Conservation (phyloP, 2,329 filamentous ascomycete species). For the Amylocarpus encephaloides region DNA sequence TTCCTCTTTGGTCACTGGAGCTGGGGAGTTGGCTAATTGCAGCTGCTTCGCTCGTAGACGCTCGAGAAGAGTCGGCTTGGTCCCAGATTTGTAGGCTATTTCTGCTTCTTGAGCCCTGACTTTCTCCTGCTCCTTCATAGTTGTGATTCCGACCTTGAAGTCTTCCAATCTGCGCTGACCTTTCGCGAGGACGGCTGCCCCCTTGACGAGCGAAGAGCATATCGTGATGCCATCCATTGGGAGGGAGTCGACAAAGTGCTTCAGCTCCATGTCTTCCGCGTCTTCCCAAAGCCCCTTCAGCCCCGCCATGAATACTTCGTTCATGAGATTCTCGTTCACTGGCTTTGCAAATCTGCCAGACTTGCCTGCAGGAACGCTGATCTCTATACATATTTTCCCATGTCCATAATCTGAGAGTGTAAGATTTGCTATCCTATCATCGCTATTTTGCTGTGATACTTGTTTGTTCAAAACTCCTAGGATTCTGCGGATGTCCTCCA, state of each 20-base stretch:
- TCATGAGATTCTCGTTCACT: constrained; percentile 46
- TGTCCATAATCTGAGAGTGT: constrained; percentile 47
- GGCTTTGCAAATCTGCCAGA: constrained; percentile 31
- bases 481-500: constrained; percentile 60
- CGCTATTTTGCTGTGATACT: constrained; percentile 32
- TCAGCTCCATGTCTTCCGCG: constrained; percentile 2
- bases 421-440: constrained; percentile 30
- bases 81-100: constrained; percentile 21
- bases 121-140: constrained; percentile 43
- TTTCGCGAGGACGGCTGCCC: constrained; percentile 53
- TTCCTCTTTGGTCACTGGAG: constrained; percentile 46
- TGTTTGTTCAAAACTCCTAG: constrained; percentile 51
- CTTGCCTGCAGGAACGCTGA: constrained; percentile 26
- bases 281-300: constrained; percentile 41
- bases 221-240: constrained; percentile 48
- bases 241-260: constrained; percentile 47
- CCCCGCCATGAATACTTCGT: constrained; percentile 48
- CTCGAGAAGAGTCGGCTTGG: constrained; percentile 64
- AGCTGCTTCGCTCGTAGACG: constrained; percentile 67
- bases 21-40: constrained; percentile 39
- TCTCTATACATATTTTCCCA: constrained; percentile 53
- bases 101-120: constrained; percentile 23
- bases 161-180: constrained; percentile 65
- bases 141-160: constrained; percentile 55
- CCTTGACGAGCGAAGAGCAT: constrained; percentile 45